Conservation (phyloP, 1,284 basidiomycete species). For the Entoloma clypeatum region DNA sequence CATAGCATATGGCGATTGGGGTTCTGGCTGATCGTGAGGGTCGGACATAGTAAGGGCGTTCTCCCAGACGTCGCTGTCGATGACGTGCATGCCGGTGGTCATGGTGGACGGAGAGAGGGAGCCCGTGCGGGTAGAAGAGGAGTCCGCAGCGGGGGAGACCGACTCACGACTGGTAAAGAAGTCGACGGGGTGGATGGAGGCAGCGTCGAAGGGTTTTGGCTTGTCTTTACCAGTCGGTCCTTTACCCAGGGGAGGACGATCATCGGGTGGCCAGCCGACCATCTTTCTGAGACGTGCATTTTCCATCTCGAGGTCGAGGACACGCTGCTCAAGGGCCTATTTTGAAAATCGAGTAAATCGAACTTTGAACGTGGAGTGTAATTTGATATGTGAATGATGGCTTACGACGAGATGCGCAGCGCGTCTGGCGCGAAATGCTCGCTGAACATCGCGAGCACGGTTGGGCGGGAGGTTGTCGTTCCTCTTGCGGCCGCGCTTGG, state of each 20-base stretch:
- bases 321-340: slow-evolving; percentile 79
- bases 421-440: slow-evolving; percentile 87
- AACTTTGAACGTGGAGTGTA: slow-evolving; percentile 36
- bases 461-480: slow-evolving; percentile 92
- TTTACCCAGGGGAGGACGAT: slow-evolving; percentile 66
- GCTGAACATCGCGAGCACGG: slow-evolving; percentile 87
- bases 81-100: slow-evolving; percentile 39
- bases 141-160: slow-evolving; percentile 37
- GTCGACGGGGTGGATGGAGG: slow-evolving; percentile 23
- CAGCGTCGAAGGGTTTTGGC: slow-evolving; percentile 44
- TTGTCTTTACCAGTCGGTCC: slow-evolving; percentile 83
- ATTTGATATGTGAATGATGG: slow-evolving; percentile 25
- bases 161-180: slow-evolving; percentile 44
- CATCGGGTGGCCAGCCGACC: slow-evolving; percentile 73
- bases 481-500: slow-evolving; percentile 85
- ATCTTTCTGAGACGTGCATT: slow-evolving; percentile 74
- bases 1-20: slow-evolving; percentile 38
- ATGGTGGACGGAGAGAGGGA: slow-evolving; percentile 41
- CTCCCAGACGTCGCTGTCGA: slow-evolving; percentile 55
- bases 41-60: slow-evolving; percentile 53
- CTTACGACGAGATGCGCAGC: slow-evolving; percentile 82
- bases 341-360: slow-evolving; percentile 24
- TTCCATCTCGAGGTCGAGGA: slow-evolving; percentile 81
- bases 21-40: slow-evolving; percentile 35
- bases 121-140: slow-evolving; percentile 39